These are phyloP conservation scores for Setomelanomma holmii DNA, from an alignment of 2,329 filamentous ascomycete genomes.

Conservation along the genomic window DNA sequence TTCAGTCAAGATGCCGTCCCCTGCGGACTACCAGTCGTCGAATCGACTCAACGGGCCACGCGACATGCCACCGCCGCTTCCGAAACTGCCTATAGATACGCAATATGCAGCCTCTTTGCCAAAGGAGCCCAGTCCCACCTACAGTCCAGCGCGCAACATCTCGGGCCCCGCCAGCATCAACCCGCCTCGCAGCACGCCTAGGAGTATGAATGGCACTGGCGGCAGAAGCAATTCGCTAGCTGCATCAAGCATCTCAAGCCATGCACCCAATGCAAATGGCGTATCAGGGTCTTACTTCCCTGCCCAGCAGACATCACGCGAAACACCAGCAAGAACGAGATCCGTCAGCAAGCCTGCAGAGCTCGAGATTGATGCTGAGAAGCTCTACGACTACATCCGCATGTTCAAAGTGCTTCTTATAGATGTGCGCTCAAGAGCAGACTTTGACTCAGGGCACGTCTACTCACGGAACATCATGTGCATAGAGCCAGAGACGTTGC, in stretches of 20 bases:
- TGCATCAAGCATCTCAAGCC: conserved; percentile 46
- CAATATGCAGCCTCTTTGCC: conserved; percentile 66
- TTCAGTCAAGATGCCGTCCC: conserved; percentile 52
- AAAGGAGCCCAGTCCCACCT: conserved; percentile 76
- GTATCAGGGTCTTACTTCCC: conserved; percentile 54
- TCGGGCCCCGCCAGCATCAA: conserved; percentile 70
- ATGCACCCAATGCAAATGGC: conserved; percentile 47
- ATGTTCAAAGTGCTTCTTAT: conserved; percentile 77
- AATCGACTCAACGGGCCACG: conserved; percentile 57
- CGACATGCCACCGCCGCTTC: conserved; percentile 59
- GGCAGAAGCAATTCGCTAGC: conserved; percentile 63
- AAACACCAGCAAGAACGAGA: conserved; percentile 37
- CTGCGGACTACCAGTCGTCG: conserved; percentile 45
- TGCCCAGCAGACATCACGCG: conserved; percentile 22
- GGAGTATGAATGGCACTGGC: conserved; percentile 65
- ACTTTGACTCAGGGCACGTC: conserved; percentile 90
- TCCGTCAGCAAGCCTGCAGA: conserved; percentile 62
- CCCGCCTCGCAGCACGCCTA: conserved; percentile 69
- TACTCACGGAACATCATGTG: conserved; percentile 85
- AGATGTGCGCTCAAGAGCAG: conserved; percentile 79
- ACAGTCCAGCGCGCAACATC: conserved; percentile 77
- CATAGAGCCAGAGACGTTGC: conserved; percentile 80
- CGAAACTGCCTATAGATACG: conserved; percentile 59
- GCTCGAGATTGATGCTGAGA: conserved; percentile 70
- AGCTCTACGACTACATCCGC: conserved; percentile 74